A percentile compares a stretch with the other conserved stretches of the same genome.
Evolutionary conservation across 805 yeast genomes (phyloP).

Genomic region (Ogataea corticis): DNA sequence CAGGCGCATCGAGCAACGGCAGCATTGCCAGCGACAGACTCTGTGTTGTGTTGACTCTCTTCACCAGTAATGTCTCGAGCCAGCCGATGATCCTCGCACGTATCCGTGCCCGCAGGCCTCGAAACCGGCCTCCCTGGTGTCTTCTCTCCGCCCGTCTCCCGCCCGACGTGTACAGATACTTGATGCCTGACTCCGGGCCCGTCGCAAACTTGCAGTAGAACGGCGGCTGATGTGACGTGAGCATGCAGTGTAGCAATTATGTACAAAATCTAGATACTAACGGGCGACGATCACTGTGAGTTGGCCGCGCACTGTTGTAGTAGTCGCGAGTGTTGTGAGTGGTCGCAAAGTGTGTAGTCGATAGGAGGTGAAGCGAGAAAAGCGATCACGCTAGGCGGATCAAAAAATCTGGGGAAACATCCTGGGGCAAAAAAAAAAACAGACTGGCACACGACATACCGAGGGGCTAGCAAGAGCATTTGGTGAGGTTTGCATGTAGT

Average conservation of each 20-base stretch:
- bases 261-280: conserved; percentile 6
- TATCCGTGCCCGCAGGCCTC: too few relatives aligned
- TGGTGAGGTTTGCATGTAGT: too few relatives aligned
- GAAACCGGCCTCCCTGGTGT: neutral
- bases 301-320: too few relatives aligned
- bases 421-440: too few relatives aligned
- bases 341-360: too few relatives aligned
- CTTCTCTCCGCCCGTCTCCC: neutral
- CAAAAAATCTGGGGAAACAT: too few relatives aligned
- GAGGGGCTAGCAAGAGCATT: too few relatives aligned
- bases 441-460: too few relatives aligned
- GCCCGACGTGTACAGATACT: conserved; percentile 11
- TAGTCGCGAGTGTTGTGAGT: too few relatives aligned
- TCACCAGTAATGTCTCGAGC: conserved; percentile 14
- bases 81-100: neutral
- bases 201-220: conserved; percentile 16
- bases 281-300: too few relatives aligned
- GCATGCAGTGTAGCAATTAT: conserved; percentile 3
- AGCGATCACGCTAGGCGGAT: too few relatives aligned
- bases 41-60: conserved; percentile 18
- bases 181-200: conserved; percentile 11
- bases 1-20: conserved; percentile 20
- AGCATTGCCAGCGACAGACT: conserved; percentile 20
- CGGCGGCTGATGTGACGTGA: neutral
- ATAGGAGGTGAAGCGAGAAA: too few relatives aligned